phyloP scores from a whole-genome alignment of 768 basidiomycete genomes.

The Suillus discolor region DNA sequence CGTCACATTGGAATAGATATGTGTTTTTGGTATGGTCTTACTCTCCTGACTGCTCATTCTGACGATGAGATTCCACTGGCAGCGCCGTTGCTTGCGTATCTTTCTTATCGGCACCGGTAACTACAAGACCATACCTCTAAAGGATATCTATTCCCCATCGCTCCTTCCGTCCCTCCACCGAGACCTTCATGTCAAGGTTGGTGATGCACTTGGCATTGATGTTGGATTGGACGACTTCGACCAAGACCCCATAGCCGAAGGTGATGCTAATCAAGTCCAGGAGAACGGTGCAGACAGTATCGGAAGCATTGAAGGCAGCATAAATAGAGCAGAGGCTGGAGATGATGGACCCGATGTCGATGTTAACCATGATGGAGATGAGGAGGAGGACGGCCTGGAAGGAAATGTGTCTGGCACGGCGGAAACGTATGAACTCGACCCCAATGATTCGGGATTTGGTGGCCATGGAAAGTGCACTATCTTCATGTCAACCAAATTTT shows the following conservation, averaged over 20 bases:
- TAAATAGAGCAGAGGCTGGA: not conserved
- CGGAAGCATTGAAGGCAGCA: not conserved
- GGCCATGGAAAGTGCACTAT: too few relatives aligned
- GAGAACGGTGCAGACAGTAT: not conserved
- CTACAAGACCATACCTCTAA: not conserved
- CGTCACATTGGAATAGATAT: constrained; percentile 9
- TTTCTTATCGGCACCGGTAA: not conserved
- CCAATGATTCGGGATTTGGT: not conserved
- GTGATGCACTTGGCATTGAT: constrained; percentile 2
- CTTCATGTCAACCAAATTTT: not conserved
- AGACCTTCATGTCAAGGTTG: constrained; percentile 1
- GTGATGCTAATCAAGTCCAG: not conserved
- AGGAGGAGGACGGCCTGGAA: not conserved
- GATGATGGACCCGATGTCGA: too few relatives aligned
- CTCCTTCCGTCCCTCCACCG: not conserved
- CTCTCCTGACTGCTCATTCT: constrained; percentile 2
- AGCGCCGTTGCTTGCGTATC: not conserved
- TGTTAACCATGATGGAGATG: not conserved
- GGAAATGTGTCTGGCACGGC: not conserved
- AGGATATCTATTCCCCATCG: not conserved
- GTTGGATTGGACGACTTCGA: not conserved
- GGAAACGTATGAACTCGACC: not conserved
- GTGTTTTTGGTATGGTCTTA: constrained; percentile 3
- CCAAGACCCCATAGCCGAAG: not conserved
- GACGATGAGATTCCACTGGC: not conserved